phyloP scores from a whole-genome alignment of 805 yeast genomes.

The Wickerhamomyces chambardii region DNA sequence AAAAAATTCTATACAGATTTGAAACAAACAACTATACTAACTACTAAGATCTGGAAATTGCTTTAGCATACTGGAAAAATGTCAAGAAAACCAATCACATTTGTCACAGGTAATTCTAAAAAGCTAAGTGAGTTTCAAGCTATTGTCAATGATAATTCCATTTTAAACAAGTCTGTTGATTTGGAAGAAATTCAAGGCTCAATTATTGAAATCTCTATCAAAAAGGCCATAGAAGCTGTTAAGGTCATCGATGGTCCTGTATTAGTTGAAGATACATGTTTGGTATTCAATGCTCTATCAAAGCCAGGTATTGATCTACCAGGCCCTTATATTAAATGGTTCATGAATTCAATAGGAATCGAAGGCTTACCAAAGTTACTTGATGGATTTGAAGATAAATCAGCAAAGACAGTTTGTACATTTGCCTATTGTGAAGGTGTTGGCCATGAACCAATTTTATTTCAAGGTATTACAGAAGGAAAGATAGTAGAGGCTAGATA shows the following conservation, averaged over 20 bases:
- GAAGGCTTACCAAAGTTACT: conserved; percentile 73
- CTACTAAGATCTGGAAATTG: no score
- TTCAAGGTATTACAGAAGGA: conserved; percentile 84
- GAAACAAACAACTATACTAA: no score
- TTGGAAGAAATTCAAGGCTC: conserved; percentile 89
- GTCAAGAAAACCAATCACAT: conserved; percentile 32
- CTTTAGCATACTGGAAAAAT: neutral
- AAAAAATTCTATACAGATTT: no score
- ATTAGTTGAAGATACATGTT: conserved; percentile 90
- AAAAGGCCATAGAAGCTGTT: conserved; percentile 75
- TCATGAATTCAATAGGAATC: conserved; percentile 65
- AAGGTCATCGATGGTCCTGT: conserved; percentile 63
- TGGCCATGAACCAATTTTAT: conserved; percentile 59
- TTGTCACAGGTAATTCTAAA: conserved; percentile 85
- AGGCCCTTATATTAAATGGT: conserved; percentile 96
- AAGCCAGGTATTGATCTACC: conserved; percentile 53
- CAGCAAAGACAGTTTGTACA: conserved; percentile 85
- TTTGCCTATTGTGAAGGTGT: conserved; percentile 88
- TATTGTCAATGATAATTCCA: conserved; percentile 44
- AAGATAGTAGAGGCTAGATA: conserved; percentile 50
- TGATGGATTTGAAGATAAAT: conserved; percentile 71
- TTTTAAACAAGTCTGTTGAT: conserved; percentile 65
- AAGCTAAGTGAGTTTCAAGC: conserved; percentile 80
- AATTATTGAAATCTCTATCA: conserved; percentile 69
- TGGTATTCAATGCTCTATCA: conserved; percentile 72